Percentiles rank a stretch among this genome's conserved stretches.
phyloP scores from a whole-genome alignment of 352 stramenopile species.

The Phytophthora citricola region DNA sequence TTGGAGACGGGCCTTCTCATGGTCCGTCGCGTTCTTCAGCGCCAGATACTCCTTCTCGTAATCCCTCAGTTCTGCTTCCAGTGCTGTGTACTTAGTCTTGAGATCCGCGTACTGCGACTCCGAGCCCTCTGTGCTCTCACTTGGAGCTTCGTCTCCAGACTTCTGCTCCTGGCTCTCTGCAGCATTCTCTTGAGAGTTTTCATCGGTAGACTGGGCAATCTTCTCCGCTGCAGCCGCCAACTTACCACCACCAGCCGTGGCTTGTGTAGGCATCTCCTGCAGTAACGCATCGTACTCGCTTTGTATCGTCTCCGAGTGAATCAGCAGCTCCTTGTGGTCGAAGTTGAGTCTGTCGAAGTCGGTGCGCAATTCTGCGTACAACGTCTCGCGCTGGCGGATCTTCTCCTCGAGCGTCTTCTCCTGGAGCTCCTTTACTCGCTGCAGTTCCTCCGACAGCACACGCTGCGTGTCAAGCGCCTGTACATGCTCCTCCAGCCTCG shows the following conservation, averaged over 20 bases:
- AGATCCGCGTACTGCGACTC: constrained; percentile 48
- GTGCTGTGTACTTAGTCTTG: constrained; percentile 55
- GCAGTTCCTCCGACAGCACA: constrained; percentile 65
- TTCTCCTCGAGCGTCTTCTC: constrained; percentile 73
- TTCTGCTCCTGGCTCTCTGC: constrained; percentile 28
- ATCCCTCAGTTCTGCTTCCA: constrained; percentile 68
- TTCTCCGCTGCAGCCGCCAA: constrained; percentile 44
- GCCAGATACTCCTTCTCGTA: constrained; percentile 79
- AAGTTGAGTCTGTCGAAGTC: constrained; percentile 85
- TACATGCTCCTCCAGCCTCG: constrained; percentile 68
- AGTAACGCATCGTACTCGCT: constrained; percentile 71
- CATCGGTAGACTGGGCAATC: constrained; percentile 34
- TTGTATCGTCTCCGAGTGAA: constrained; percentile 81
- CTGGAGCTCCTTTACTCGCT: constrained; percentile 72
- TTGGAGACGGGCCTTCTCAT: constrained; percentile 64
- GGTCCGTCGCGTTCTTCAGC: constrained; percentile 57
- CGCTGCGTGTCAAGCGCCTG: constrained; percentile 68
- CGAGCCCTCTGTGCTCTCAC: constrained; percentile 13
- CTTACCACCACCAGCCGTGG: constrained; percentile 43
- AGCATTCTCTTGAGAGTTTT: constrained; percentile 23
- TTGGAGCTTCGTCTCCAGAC: constrained; percentile 20
- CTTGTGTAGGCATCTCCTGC: constrained; percentile 56
- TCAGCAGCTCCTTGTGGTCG: constrained; percentile 83
- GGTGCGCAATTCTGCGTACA: constrained; percentile 59
- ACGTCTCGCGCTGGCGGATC: constrained; percentile 64